These are phyloP conservation scores for Corynascus novoguineensis DNA, from an alignment of 495 filamentous ascomycete species.

Conservation along the genomic window DNA sequence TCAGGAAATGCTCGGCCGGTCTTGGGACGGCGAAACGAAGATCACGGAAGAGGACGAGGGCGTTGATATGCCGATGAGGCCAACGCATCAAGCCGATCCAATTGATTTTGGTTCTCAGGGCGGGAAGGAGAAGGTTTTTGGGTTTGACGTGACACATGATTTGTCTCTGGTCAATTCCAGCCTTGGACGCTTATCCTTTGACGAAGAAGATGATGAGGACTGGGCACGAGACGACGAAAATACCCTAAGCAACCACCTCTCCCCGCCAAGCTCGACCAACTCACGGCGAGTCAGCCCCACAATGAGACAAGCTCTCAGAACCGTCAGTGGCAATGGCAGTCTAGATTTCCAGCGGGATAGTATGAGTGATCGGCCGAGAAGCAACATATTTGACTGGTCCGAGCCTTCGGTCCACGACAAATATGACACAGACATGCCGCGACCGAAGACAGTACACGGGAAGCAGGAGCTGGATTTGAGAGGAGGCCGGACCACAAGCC, in stretches of 20 bases:
- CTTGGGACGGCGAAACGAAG: constrained; percentile 47
- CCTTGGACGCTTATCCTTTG: constrained; percentile 46
- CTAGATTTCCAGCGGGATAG: constrained; percentile 28
- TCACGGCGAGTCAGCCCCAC: constrained; percentile 43
- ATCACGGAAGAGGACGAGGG: constrained; percentile 64
- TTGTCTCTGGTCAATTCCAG: constrained; percentile 28
- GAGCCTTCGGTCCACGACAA: constrained; percentile 60
- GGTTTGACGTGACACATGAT: constrained; percentile 17
- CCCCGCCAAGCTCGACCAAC: constrained; percentile 49
- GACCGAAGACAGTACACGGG: constrained; percentile 85
- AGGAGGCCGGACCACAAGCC: constrained; percentile 66
- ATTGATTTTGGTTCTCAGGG: constrained; percentile 17
- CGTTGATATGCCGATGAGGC: constrained; percentile 51
- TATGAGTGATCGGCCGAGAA: constrained; percentile 46
- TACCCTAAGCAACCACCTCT: constrained; percentile 47
- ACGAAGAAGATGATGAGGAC: constrained; percentile 60
- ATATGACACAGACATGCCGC: constrained; percentile 47
- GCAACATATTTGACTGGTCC: constrained; percentile 81
- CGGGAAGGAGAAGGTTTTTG: constrained; percentile 16
- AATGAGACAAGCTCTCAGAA: constrained; percentile 38
- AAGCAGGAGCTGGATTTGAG: constrained; percentile 71
- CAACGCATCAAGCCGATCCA: constrained; percentile 21
- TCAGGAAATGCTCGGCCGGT: constrained; percentile 45
- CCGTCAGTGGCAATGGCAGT: constrained; percentile 37
- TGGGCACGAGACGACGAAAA: constrained; percentile 55